Evolutionary conservation across 306 rosid genomes (phyloP).

Genomic region (Vigna unguiculata): DNA sequence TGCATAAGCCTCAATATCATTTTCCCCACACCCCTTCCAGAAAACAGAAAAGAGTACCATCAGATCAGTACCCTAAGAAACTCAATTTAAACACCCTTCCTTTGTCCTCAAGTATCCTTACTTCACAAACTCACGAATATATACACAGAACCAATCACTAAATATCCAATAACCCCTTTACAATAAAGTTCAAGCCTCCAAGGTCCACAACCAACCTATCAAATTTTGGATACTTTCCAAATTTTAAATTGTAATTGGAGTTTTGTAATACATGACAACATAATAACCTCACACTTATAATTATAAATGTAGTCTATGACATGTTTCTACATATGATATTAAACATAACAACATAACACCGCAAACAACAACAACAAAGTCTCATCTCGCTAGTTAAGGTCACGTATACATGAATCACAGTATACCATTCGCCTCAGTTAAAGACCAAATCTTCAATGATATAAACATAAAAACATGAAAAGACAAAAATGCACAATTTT

Average conservation of each 20-base stretch:
- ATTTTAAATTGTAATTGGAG: not conserved
- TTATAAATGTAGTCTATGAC: not conserved
- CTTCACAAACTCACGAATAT: conserved; percentile 25
- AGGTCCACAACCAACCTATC: not conserved
- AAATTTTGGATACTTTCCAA: not conserved
- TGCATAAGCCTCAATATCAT: conserved; percentile 89
- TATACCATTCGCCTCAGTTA: not conserved
- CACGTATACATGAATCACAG: not conserved
- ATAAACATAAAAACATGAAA: not conserved
- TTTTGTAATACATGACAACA: not conserved
- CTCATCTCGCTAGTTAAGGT: not conserved
- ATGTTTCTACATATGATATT: not conserved
- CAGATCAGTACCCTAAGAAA: conserved; percentile 12
- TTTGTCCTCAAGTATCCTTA: conserved; percentile 1
- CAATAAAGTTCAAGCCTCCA: conserved; percentile 8
- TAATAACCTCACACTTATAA: conserved; percentile 1
- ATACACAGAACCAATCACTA: conserved; percentile 9
- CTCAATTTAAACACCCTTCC: conserved; percentile 17
- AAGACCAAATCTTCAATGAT: not conserved
- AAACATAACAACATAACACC: conserved; percentile 16
- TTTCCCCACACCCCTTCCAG: conserved; percentile 90
- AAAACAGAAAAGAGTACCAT: conserved; percentile 35
- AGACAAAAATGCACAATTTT: not conserved
- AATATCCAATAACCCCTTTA: conserved; percentile 23
- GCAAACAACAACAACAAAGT: not conserved